Evolutionary conservation across 768 basidiomycete genomes (phyloP).

Genomic region (Calocera cornea): DNA sequence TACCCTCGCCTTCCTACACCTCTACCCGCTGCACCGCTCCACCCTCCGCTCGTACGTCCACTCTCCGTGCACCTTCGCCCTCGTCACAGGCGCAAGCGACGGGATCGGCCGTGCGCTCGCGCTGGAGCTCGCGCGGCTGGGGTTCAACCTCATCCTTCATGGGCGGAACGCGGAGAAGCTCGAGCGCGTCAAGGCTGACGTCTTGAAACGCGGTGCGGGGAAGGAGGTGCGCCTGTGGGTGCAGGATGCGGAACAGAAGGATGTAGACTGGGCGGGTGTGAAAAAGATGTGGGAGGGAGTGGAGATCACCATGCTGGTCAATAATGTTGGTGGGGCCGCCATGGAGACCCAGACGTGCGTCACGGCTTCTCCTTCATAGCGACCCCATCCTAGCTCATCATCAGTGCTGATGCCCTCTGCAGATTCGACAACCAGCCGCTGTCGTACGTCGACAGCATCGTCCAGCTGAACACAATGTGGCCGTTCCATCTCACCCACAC

Average conservation of each 20-base stretch:
- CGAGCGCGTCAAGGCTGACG: conserved; percentile 1
- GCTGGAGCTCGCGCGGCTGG: conserved; percentile 7
- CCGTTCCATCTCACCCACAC: conserved; percentile 7
- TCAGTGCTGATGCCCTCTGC: too few species aligned
- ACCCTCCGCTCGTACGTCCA: not conserved
- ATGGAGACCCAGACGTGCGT: not conserved
- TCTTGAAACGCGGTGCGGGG: not conserved
- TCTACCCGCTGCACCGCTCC: not conserved
- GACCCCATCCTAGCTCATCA: not conserved
- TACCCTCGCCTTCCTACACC: not conserved
- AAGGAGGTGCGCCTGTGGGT: not conserved
- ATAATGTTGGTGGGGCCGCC: conserved; percentile 6
- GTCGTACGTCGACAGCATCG: not conserved
- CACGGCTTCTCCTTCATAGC: not conserved
- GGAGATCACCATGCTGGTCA: conserved; percentile 9
- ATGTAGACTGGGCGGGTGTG: not conserved
- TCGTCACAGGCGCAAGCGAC: conserved; percentile 10
- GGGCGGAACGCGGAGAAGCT: conserved; percentile 11
- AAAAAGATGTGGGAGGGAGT: not conserved
- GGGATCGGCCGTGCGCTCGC: conserved; percentile 13
- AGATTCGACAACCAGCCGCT: conserved; percentile 11
- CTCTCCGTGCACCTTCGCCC: conserved; percentile 2
- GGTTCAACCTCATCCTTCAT: conserved; percentile 12
- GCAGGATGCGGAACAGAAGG: not conserved
- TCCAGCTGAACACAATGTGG: conserved; percentile 9